Evolutionary conservation across 2,329 filamentous ascomycete genomes (phyloP), one percentile per base, ranked within the genome.

Genomic region (Reticulascus tulasneorum): DNA sequence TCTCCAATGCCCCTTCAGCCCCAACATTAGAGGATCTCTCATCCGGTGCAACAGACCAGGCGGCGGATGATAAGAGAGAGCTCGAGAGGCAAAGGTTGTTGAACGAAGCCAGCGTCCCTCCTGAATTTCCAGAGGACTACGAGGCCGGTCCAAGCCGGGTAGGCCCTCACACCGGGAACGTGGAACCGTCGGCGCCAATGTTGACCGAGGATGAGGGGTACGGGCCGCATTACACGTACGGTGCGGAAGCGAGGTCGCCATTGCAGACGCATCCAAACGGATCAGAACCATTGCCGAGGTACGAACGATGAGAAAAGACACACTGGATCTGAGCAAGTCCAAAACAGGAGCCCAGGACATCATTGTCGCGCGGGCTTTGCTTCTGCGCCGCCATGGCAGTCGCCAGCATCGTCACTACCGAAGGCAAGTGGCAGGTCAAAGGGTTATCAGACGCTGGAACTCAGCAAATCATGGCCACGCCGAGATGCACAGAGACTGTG

Each of bases 21-120:
- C 75, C 66, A 3, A 64, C 67, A 1, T 52, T 69, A n/a, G 66
- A 67, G 13, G 68, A 71, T 7, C 33, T 77, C 5, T 50, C 53
- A 29, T 52, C 38, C 16, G 47, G 37, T 9, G 23, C 47, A 8
- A 47, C 47, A 6, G 47, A 58, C 45, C 44, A 55, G 16, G 44
- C 63, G 4, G 66, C 61, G 11, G 86, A 93, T 37, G 90, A 94
- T 57, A 93, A 94, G 56, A 79, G 82, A 48, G 87, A 94, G 54
- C 64, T 88, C 7, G 84, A 90, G 54, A 70, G 80, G 15, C 73
- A 66, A 37, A 68, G 81, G 23, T 58, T 86, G n/a, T 64, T 84
- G 41, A 64, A 70, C 33, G 73, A 84, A 50, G 77, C 76, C 7
- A 84, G 81, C 54, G 75, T 77, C 8, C 82, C 82, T 5, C 73